phyloP scores from a whole-genome alignment of 805 yeast species.

The Metschnikowia henanensis region DNA sequence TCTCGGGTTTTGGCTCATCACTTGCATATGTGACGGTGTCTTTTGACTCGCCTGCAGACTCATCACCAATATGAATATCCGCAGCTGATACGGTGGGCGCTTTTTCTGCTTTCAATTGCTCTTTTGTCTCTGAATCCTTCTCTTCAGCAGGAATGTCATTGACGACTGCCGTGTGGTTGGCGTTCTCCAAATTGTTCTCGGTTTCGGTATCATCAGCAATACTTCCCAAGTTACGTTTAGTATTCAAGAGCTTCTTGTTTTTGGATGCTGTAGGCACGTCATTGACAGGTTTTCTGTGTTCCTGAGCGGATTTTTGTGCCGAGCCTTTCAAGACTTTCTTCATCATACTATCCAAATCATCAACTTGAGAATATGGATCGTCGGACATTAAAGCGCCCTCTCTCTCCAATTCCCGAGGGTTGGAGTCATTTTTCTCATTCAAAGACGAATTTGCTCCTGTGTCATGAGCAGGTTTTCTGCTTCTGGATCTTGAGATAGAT shows the following conservation, averaged over 20 bases:
- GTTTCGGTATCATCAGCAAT: background rate
- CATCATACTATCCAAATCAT: conserved; percentile 50
- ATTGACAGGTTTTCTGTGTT: conserved; percentile 3
- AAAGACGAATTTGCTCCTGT: conserved; percentile 22
- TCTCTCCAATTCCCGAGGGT: conserved; percentile 44
- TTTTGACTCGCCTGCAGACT: background rate
- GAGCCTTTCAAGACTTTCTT: conserved; percentile 39
- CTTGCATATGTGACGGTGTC: background rate
- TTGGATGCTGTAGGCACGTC: too few relatives aligned
- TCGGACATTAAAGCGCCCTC: conserved; percentile 59
- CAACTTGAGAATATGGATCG: conserved; percentile 49
- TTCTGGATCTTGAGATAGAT: conserved; percentile 64
- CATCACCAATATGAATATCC: conserved; percentile 3
- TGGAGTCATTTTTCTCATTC: conserved; percentile 30
- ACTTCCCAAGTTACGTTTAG: background rate
- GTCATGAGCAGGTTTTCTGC: conserved; percentile 35
- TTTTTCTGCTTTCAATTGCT: conserved; percentile 7
- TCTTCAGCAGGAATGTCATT: background rate
- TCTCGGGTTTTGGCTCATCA: background rate
- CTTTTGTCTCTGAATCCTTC: conserved; percentile 5
- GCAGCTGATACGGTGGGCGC: conserved; percentile 7
- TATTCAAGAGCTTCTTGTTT: too few relatives aligned
- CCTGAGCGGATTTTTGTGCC: background rate
- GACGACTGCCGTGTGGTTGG: background rate
- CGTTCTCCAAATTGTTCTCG: background rate